Conservation (phyloP, 495 filamentous ascomycete species). For the Xylaria castorea region DNA sequence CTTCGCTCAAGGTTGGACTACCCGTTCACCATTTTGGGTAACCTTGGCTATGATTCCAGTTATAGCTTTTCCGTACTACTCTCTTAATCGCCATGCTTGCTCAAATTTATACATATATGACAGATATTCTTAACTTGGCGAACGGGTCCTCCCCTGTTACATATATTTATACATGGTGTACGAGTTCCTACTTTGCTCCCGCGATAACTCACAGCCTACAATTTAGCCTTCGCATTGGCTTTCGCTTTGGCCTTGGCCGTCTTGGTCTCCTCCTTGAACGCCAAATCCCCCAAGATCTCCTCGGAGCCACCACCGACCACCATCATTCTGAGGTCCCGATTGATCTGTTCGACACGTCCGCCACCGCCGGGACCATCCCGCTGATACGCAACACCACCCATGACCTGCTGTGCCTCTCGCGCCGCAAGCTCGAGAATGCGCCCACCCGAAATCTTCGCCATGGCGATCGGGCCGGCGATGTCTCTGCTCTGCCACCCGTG, state of each 20-base stretch:
- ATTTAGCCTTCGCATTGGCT: not conserved
- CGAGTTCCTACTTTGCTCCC: not conserved
- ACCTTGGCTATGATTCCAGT: not conserved
- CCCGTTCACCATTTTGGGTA: not conserved
- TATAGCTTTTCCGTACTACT: not conserved
- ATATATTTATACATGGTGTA: not conserved
- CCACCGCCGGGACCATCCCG: constrained; percentile 56
- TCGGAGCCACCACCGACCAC: constrained; percentile 65
- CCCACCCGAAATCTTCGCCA: constrained; percentile 64
- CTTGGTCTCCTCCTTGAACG: constrained; percentile 54
- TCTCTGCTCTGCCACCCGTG: constrained; percentile 21
- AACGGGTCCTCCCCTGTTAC: not conserved
- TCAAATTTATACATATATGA: not conserved
- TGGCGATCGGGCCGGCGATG: constrained; percentile 31
- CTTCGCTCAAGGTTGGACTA: not conserved
- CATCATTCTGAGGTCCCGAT: constrained; percentile 62
- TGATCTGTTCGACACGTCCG: constrained; percentile 60
- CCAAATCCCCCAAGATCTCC: constrained; percentile 63
- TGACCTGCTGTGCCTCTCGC: constrained; percentile 66
- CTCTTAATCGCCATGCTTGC: not conserved
- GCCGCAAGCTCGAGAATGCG: constrained; percentile 62
- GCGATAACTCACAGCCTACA: not conserved
- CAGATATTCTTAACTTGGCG: not conserved
- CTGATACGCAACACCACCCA: constrained; percentile 65
- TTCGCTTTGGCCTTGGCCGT: constrained; percentile 28